phyloP scores from a whole-genome alignment of 352 stramenopile species.

The Hyaloperonospora brassicae region DNA sequence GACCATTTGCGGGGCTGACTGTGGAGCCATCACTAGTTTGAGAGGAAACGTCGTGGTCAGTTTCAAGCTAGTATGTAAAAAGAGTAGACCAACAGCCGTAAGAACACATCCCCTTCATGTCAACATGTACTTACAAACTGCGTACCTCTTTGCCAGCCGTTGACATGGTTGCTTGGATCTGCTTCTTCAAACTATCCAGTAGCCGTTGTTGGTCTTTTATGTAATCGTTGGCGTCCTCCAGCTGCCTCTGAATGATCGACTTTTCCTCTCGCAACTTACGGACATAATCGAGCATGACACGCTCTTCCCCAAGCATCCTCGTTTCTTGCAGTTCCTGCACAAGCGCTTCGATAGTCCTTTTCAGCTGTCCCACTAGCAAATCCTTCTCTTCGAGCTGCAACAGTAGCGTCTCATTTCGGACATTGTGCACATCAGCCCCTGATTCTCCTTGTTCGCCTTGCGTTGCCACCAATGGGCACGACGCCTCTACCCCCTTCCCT shows the following conservation, averaged over 20 bases:
- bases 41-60: slow-evolving; percentile 31
- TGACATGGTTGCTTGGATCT: slow-evolving; percentile 44
- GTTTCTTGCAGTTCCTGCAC: slow-evolving; percentile 70
- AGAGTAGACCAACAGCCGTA: slow-evolving; percentile 13
- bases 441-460: slow-evolving; percentile 9
- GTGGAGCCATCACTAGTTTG: slow-evolving; percentile 28
- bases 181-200: slow-evolving; percentile 63
- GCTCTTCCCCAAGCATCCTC: slow-evolving; percentile 70
- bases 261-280: slow-evolving; percentile 80
- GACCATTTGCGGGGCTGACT: slow-evolving; percentile 9
- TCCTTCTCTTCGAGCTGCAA: slow-evolving; percentile 81
- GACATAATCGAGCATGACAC: slow-evolving; percentile 76
- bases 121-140: slow-evolving; percentile 1
- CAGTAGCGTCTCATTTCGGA: slow-evolving; percentile 27
- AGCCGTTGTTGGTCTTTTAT: slow-evolving; percentile 71
- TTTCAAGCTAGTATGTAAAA: slow-evolving; percentile 28
- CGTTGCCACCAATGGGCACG: slow-evolving; percentile 3
- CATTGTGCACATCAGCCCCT: slow-evolving; percentile 19
- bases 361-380: slow-evolving; percentile 68
- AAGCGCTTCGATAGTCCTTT: slow-evolving; percentile 69
- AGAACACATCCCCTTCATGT: slow-evolving; percentile 14
- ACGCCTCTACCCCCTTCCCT: background rate
- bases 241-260: slow-evolving; percentile 42
- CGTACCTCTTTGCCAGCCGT: slow-evolving; percentile 27
- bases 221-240: slow-evolving; percentile 72